Conservation (phyloP, 2,329 filamentous ascomycete species). For the Ascomycota sp. region DNA sequence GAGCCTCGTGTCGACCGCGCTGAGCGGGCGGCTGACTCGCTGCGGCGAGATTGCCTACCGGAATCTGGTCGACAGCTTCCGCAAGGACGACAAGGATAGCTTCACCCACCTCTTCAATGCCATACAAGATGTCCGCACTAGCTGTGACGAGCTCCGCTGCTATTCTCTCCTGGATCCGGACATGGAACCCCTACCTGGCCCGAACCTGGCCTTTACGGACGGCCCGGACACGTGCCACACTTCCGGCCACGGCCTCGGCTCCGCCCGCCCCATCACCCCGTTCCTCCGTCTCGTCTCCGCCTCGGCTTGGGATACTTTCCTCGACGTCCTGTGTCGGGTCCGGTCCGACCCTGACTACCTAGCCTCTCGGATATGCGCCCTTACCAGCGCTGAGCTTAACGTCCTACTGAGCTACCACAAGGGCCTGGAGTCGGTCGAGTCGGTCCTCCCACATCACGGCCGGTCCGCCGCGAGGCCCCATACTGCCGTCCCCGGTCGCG, state of each 20-base stretch:
- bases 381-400: conserved; percentile 58
- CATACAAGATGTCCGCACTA: conserved; percentile 59
- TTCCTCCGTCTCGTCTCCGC: conserved; percentile 57
- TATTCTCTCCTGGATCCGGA: conserved; percentile 55
- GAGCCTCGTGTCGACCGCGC: conserved; percentile 52
- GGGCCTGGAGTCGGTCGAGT: conserved; percentile 62
- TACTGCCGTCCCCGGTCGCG: conserved; percentile 22
- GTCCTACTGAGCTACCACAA: conserved; percentile 62
- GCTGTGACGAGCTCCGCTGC: conserved; percentile 50
- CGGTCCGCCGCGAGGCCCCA: conserved; percentile 25
- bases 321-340: conserved; percentile 63
- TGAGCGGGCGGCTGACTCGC: conserved; percentile 53
- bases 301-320: conserved; percentile 51
- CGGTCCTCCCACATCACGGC: conserved; percentile 53
- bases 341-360: conserved; percentile 77
- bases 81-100: conserved; percentile 56
- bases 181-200: conserved; percentile 35
- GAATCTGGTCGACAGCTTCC: conserved; percentile 59
- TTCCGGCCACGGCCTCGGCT: conserved; percentile 16
- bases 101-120: conserved; percentile 60
- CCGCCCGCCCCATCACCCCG: conserved; percentile 23
- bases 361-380: conserved; percentile 56
- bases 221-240: conserved; percentile 26
- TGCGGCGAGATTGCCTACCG: conserved; percentile 57
- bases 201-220: conserved; percentile 22